Base-by-base conservation (phyloP, 148 eudicot species). In the Diospyros kaki region DNA sequence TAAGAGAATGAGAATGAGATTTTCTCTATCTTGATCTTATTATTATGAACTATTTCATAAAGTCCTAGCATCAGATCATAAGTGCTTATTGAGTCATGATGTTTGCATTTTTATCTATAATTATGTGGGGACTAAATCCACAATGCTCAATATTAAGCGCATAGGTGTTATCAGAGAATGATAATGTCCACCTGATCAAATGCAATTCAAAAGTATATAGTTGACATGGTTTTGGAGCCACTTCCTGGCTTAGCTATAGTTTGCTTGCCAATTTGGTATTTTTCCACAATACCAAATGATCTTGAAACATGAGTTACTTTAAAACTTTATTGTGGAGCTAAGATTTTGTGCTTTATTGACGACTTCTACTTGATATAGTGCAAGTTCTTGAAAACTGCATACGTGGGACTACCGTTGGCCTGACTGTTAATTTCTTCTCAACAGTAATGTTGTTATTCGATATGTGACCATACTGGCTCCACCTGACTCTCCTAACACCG, bases 381-480 rank as follows among this genome's bases (percentile, higher is more conserved):
- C 40, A 56, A 62, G 50, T 73, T 51, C 5, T 18, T 5, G n/a
- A 62, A 64, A 62, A 15, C 10, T 13, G 18, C 44, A 28, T 28
- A 13, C n/a, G 48, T 48, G n/a, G 39, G 13, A 51, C 60, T 64
- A 17, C 15, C 12, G 52, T 18, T 53, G 71, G 13, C 42, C 69
- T 73, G 45, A 73, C 45, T 39, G 12, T 56, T 71, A 6, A 45
- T 65, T 46, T 66, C 17, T 72, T 77, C 44, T 73, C 63, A 76
- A 79, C 97, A 96, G 99, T 85, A 80, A 93, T 76, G 91, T 96
- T 44, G 99, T 93, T 56, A 84, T 91, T 46, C 94, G 83, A 45
- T 81, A 89, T 80, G 84, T 88, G 80, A 93, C 97, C 67, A 93
- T 96, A 82, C 75, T 88, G 79, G 99, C 99, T 76, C 99, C 99